Percentiles rank a stretch among this genome's conserved stretches.
Conservation (phyloP, 2,329 filamentous ascomycete genomes). For the Xylaria multiplex region DNA sequence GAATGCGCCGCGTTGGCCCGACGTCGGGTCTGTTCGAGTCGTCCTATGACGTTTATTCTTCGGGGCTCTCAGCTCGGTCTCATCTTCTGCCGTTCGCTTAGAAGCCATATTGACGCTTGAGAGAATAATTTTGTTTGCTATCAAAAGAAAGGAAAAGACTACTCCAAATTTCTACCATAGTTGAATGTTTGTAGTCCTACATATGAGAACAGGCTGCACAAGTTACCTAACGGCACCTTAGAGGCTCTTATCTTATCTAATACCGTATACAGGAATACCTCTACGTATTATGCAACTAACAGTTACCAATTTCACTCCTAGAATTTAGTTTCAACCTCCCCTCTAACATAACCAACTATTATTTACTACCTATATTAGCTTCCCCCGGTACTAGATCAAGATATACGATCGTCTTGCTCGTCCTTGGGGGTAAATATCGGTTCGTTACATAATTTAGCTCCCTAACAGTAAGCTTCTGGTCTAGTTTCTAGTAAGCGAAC, state of each 20-base stretch:
- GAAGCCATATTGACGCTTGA: conserved; percentile 35
- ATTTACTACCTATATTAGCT: not conserved
- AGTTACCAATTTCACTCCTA: no score
- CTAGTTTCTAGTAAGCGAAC: not conserved
- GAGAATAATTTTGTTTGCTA: not conserved
- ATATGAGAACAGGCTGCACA: not conserved
- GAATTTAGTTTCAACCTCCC: no score
- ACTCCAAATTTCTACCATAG: not conserved
- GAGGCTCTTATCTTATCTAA: not conserved
- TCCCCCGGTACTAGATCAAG: not conserved
- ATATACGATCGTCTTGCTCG: not conserved
- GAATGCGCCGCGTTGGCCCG: conserved; percentile 68
- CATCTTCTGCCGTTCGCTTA: conserved; percentile 44
- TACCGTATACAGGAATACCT: no score
- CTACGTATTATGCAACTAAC: no score
- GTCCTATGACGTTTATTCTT: conserved; percentile 42
- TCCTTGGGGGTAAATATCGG: not conserved
- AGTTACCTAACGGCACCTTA: not conserved
- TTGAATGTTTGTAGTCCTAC: not conserved
- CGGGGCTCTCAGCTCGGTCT: conserved; percentile 28
- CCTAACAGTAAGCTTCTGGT: not conserved
- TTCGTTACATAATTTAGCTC: not conserved
- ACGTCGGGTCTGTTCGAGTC: conserved; percentile 58
- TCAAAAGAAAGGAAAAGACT: not conserved
- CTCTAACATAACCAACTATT: no score